phyloP scores from a whole-genome alignment of 208 protist genomes.

The Leishmania turanica region DNA sequence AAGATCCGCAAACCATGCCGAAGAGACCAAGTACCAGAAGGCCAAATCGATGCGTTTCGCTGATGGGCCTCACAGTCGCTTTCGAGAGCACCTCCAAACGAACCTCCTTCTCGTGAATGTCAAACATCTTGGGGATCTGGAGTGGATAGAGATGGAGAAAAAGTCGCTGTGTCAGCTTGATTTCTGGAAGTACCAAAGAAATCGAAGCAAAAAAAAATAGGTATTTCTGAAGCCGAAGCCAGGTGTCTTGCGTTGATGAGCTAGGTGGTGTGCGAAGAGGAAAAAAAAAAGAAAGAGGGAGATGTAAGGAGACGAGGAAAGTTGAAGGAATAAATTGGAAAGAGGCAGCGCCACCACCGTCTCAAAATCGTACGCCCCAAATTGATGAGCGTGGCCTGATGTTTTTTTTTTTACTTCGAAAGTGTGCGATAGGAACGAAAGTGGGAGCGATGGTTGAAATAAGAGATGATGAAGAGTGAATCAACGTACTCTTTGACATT shows the following conservation, averaged over 20 bases:
- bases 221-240: neutral
- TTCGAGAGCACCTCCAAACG: conserved; percentile 15
- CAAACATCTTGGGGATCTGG: conserved; percentile 6
- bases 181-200: neutral
- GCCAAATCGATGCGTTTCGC: conserved; percentile 47
- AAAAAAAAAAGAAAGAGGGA: neutral
- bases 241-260: neutral
- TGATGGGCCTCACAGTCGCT: conserved; percentile 28
- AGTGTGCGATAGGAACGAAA: too few species aligned
- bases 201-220: too few species aligned
- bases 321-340: neutral
- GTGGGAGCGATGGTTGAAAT: neutral
- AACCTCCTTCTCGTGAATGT: conserved; percentile 6
- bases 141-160: neutral
- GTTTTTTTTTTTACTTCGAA: neutral
- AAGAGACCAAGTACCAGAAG: conserved; percentile 48
- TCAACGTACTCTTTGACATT: neutral
- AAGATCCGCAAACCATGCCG: conserved; percentile 54
- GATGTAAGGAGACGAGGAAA: neutral
- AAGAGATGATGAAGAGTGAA: neutral
- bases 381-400: neutral
- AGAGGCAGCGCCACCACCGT: neutral
- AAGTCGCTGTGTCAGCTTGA: neutral
- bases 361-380: neutral
- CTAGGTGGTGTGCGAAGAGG: neutral